Evolutionary conservation across 2,329 filamentous ascomycete species (phyloP), one percentile per base, ranked within the genome.

Genomic region (Penicillium sp.): DNA sequence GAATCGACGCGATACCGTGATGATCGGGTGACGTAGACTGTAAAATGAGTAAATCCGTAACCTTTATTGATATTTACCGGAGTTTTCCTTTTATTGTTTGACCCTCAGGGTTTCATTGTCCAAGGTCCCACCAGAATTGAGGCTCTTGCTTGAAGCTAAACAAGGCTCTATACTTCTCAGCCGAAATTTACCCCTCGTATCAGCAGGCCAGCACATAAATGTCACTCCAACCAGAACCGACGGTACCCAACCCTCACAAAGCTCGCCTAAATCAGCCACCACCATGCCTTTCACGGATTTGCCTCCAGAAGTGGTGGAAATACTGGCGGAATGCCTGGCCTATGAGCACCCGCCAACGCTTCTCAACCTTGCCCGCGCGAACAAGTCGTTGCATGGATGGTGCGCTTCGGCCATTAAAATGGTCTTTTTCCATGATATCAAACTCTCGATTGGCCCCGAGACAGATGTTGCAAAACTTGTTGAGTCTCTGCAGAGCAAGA

Each of bases 341-440:
- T 22, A 54, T 31, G 51, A 54, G 22, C 38, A 54, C 20, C 49
- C 48, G 25, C 50, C 38, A 42, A 41, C 34, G 20, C 50, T 54
- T 20, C 37, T 42, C 37, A 54, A 14, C 37, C 38, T 54, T n/a
- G 38, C 38, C 3, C 38, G 11, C 2, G 22, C 8, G 10, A 54
- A 41, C 15, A 54, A 54, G 38, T 38, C 50, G 5, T 42, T 14
- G 20, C 11, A 12, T 41, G n/a, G 5, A 7, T n/a, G 45, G 31
- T 48, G 45, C 20, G n/a, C 8, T 3, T n/a, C 55, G 45, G 55
- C 55, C 11, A 53, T 57, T 39, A 52, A 58, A 17, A 54, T 39
- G 15, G 6, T 54, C 10, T 45, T 45, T 12, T 53, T 53, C 31
- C 56, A 49, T 20, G 56, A 58, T 17, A 34, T 58, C 35, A 39